Conservation (phyloP, 164 flowering plant genomes). For the Vitis amurensis region DNA sequence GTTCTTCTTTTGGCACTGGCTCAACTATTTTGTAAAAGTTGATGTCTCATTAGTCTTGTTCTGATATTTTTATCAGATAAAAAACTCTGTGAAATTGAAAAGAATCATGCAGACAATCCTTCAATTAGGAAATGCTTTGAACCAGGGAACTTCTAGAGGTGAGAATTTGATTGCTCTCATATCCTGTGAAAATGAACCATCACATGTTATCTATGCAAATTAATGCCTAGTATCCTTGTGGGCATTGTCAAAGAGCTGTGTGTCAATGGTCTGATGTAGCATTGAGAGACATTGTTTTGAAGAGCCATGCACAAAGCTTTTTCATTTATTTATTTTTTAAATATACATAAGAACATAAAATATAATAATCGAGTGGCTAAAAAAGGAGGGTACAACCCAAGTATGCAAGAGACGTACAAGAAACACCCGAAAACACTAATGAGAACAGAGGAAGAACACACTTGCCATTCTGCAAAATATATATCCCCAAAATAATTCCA, state of each 20-base stretch:
- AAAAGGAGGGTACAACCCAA: too few species aligned
- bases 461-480: too few species aligned
- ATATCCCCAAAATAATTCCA: too few species aligned
- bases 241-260: background rate
- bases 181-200: background rate
- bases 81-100: slow-evolving; percentile 72
- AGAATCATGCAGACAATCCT: slow-evolving; percentile 93
- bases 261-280: too few species aligned
- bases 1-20: background rate
- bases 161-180: slow-evolving; percentile 14
- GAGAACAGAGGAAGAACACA: too few species aligned
- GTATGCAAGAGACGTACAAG: too few species aligned
- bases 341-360: too few species aligned
- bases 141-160: slow-evolving; percentile 99
- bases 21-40: background rate
- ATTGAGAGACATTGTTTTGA: too few species aligned
- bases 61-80: slow-evolving; percentile 51
- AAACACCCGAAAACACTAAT: too few species aligned
- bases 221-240: background rate
- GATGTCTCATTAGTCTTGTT: slow-evolving; percentile 7
- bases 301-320: too few species aligned
- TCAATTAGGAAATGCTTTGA: slow-evolving; percentile 90
- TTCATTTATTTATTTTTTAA: too few species aligned
- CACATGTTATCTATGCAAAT: background rate
- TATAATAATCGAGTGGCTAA: too few species aligned